Evolutionary conservation across 257 asterid species (phyloP), one percentile per base, ranked within the genome.

Genomic region (Fraxinus anomala): DNA sequence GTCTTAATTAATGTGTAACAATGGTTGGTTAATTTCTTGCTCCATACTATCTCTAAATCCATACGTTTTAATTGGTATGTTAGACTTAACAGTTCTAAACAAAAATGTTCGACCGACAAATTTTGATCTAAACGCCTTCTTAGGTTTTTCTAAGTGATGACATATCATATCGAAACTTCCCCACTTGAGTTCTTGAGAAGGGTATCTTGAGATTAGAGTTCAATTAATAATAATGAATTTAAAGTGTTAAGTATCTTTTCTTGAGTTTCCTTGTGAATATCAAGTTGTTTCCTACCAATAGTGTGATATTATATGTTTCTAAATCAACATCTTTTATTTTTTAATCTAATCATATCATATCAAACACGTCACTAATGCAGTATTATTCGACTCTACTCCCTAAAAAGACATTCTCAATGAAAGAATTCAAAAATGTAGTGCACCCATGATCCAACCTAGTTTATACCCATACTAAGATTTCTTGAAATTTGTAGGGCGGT

Each of bases 401-500:
- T 47, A 47, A 13, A 51, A 17, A 24, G 21, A 63, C 69, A 24
- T 63, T 63, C 69, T 23, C 26, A 63, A 24, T 2, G 34, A 10
- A 19, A 54, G 26, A 54, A 47, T 13, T 47, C 17, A 14, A 47
- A 3, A 47, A 13, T 47, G 24, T 0, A 54, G 23, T 54, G 24
- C 23, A 54, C n/a, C 24, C 24, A 63, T 63, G 31, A 63, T 11
- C 34, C 19, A 63, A 63, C 19, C 28, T 61, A 61, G 28, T 61
- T 61, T 4, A 12, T 34, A 19, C 23, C 10, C 8, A 61, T 61
- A 61, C 4, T 42, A 7, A 68, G 49, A 5, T 30, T 63, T 24
- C 73, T 42, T 66, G 47, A 76, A 76, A 9, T 23, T n/a, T 11
- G 33, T 14, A 70, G 72, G 76, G 92, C 83, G 80, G 86, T 88